Base-by-base conservation (phyloP, 495 filamentous ascomycete genomes). In the Podospora pseudopauciseta region DNA sequence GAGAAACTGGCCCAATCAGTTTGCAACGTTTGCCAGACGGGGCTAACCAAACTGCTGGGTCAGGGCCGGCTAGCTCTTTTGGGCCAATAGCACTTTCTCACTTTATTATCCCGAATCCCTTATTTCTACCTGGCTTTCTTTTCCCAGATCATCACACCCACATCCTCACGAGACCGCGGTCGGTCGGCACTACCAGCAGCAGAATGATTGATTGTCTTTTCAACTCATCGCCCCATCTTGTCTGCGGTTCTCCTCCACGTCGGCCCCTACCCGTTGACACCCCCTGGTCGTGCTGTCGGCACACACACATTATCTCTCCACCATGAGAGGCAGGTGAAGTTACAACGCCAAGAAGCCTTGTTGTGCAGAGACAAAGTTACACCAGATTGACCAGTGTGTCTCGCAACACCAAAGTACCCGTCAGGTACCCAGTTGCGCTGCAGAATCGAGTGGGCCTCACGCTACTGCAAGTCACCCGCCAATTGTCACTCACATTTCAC, bases 341-440 rank as follows among this genome's bases (percentile, higher is more conserved):
- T 49, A 49, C 39, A 11, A 49, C 39, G 39, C 39, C 39, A 49
- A 49, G 39, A 49, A 16, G 9, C 39, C 39, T 49, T 49, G 15
- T 49, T 49, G 39, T 49, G 39, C 39, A 49, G 39, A 49, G 13
- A 49, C 61, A 63, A 19, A 32, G 30, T 63, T 63, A 63, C 61
- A 63, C 61, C 18, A 63, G 61, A 63, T 49, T 63, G 61, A 63
- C 61, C 13, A 63, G 53, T 20, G 55, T 63, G 61, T 63, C 19
- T 63, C 32, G 61, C 27, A 63, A 19, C n/a, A 34, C 5, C 61
- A 44, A 18, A 61, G 30, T 44, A 63, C 34, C 61, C 30, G 53
- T 63, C 30, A 58, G 55, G 55, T 58, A 58, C 55, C 55, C 55
- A 1, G 39, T 16, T 49, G 39, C 39, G 39, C 39, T 58, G 55